Percentiles rank a stretch among this genome's conserved stretches.
Evolutionary conservation across 2,329 filamentous ascomycete genomes (phyloP).

Genomic region (Cordyceps pruinosa): DNA sequence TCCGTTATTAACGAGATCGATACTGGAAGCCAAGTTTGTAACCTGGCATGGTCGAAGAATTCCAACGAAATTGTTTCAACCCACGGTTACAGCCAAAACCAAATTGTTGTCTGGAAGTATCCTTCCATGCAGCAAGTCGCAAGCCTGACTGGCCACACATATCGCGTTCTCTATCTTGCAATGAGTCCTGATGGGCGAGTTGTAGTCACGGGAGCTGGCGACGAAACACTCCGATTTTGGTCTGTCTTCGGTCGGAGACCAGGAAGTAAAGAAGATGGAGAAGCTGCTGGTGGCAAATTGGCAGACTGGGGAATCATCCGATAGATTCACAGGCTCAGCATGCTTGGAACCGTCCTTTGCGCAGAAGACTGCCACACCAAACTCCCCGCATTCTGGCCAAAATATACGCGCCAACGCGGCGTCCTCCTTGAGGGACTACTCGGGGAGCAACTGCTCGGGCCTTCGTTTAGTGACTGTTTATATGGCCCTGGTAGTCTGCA

Average conservation of each 20-base stretch:
- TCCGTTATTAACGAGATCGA: slow-evolving; percentile 80
- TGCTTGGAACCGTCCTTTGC: neutral
- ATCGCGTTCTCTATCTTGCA: slow-evolving; percentile 88
- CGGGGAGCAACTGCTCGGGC: neutral
- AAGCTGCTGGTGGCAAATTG: slow-evolving; percentile 52
- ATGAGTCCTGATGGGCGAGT: slow-evolving; percentile 95
- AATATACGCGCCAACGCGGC: no score
- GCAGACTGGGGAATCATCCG: slow-evolving; percentile 82
- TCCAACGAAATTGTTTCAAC: slow-evolving; percentile 96
- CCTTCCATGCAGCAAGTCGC: slow-evolving; percentile 96
- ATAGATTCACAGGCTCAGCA: slow-evolving; percentile 23
- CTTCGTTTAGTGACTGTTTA: neutral
- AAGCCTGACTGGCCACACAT: slow-evolving; percentile 91
- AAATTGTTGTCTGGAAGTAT: slow-evolving; percentile 99
- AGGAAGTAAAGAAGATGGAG: slow-evolving; percentile 62
- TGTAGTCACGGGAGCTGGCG: slow-evolving; percentile 91
- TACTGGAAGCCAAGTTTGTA: slow-evolving; percentile 97
- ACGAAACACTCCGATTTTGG: slow-evolving; percentile 96
- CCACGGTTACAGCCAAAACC: slow-evolving; percentile 95
- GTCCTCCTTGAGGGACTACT: no score
- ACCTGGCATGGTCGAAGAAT: slow-evolving; percentile 94
- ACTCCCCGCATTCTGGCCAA: neutral
- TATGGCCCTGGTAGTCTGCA: neutral
- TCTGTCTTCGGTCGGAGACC: slow-evolving; percentile 85
- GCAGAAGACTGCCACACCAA: no score